A percentile compares a stretch with the other conserved stretches of the same genome.
Evolutionary conservation across 148 eudicot genomes (phyloP).

Genomic region (Amaranthus hypochondriacus): DNA sequence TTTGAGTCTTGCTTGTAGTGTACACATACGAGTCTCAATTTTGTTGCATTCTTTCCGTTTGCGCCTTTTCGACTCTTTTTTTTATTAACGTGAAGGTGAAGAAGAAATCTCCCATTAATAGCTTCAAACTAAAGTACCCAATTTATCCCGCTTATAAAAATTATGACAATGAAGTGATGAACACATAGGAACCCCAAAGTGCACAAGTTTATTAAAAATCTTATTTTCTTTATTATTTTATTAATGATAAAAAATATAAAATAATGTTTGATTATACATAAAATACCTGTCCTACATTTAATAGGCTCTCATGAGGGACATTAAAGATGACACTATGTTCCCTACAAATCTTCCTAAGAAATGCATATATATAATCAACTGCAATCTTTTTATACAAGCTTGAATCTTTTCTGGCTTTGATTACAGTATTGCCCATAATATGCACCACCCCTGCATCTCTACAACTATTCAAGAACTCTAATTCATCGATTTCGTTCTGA

Average conservation of each 20-base stretch:
- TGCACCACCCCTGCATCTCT: constrained; percentile 96
- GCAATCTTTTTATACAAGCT: constrained; percentile 57
- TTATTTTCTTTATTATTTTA: neutral
- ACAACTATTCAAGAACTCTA: constrained; percentile 67
- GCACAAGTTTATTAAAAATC: constrained; percentile 6
- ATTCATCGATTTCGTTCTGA: constrained; percentile 58
- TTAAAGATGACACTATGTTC: constrained; percentile 91
- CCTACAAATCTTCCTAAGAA: constrained; percentile 97
- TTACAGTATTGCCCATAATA: constrained; percentile 82
- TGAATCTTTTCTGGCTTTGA: constrained; percentile 69
- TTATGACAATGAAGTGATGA: neutral
- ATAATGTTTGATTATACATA: constrained; percentile 46
- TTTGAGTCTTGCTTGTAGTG: too few species aligned
- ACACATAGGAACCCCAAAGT: neutral
- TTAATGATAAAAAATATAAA: constrained; percentile 6
- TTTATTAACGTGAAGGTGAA: too few species aligned
- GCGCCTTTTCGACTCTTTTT: too few species aligned
- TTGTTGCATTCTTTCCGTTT: too few species aligned
- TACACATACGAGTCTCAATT: too few species aligned
- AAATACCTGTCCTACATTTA: constrained; percentile 90
- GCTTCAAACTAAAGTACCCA: too few species aligned
- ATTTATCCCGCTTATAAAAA: too few species aligned
- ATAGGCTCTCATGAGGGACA: constrained; percentile 88
- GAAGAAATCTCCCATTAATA: too few species aligned
- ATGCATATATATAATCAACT: constrained; percentile 85